Evolutionary conservation across 2,329 filamentous ascomycete genomes (phyloP), one percentile per base, ranked within the genome.

Genomic region (Truncatella angustata): DNA sequence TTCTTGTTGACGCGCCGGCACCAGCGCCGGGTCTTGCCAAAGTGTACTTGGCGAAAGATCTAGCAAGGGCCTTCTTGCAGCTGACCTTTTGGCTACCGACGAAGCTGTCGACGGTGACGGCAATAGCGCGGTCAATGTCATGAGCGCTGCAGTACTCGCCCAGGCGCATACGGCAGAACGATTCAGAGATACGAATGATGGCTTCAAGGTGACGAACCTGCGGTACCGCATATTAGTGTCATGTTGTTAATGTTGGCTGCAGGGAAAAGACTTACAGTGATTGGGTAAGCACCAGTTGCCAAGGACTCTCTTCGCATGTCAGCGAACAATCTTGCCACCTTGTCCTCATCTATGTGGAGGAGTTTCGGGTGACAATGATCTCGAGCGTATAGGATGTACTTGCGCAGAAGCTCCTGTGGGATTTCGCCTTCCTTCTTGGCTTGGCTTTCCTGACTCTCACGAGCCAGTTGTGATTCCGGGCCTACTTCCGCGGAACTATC

Each of bases 101-200:
- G 66, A 99, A 99, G 51, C 90, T 95, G 60, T 97, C 92, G 2
- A 99, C 90, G 0, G 94, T 96, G 5, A 99, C 94, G 12, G 92
- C 91, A 65, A 99, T 99, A 53, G 94, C 94, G 39, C 94, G 90
- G 71, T 99, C 94, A 62, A 99, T 96, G 66, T 99, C 94, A 54
- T 88, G 83, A 2, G 88, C 75, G 5, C 88, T 87, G 71, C 93
- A 96, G 76, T 96, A 97, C 60, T 99, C 94, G 0, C 90, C 94
- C n/a, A 99, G 78, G 12, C 94, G 88, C 94, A 99, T 99, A 66
- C 96, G 93, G 72, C 90, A 95, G 74, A 99, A 99, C 0, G 92
- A 76, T 70, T 99, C 94, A 52, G 86, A 87, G 65, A 96, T 96
- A 66, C 94, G 90, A 75, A 99, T 95, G 65, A 97, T 97, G 56